These are phyloP conservation scores for Yarrowia divulgata DNA, from an alignment of 805 yeast species.

Conservation along the genomic window DNA sequence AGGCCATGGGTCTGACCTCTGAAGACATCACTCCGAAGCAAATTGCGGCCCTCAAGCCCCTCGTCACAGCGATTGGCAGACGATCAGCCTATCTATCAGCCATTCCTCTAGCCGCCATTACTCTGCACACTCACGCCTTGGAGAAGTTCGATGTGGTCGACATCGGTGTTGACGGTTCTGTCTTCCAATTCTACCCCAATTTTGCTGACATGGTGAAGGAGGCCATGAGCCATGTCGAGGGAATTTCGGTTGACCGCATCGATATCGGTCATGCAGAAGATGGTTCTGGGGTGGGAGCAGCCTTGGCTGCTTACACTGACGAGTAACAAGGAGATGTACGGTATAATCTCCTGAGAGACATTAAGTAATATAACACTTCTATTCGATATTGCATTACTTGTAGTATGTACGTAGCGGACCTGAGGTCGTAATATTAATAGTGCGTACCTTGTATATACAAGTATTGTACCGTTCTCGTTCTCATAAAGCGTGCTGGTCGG, in stretches of 20 bases:
- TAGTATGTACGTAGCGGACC: too few species aligned
- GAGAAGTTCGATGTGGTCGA: conserved; percentile 78
- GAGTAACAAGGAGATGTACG: neutral
- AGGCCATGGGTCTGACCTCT: conserved; percentile 83
- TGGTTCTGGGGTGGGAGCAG: conserved; percentile 98
- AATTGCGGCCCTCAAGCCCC: conserved; percentile 71
- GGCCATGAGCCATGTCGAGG: conserved; percentile 59
- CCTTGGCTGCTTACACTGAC: conserved; percentile 72
- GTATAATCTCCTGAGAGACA: too few species aligned
- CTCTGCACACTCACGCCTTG: conserved; percentile 70
- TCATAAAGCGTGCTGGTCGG: too few species aligned
- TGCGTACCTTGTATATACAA: too few species aligned
- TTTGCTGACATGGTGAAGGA: conserved; percentile 81
- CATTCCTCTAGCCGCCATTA: conserved; percentile 85
- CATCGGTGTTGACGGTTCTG: conserved; percentile 95
- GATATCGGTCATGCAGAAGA: conserved; percentile 86
- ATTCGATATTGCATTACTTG: too few species aligned
- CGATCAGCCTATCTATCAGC: conserved; percentile 93
- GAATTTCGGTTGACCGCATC: conserved; percentile 46
- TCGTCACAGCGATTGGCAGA: conserved; percentile 80
- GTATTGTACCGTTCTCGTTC: too few species aligned
- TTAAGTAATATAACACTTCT: too few species aligned
- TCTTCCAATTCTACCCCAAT: conserved; percentile 91
- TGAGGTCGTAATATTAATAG: too few species aligned
- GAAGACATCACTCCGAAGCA: conserved; percentile 72